Evolutionary conservation across 2,329 filamentous ascomycete species (phyloP).

Genomic region (Phialocephala sp.): DNA sequence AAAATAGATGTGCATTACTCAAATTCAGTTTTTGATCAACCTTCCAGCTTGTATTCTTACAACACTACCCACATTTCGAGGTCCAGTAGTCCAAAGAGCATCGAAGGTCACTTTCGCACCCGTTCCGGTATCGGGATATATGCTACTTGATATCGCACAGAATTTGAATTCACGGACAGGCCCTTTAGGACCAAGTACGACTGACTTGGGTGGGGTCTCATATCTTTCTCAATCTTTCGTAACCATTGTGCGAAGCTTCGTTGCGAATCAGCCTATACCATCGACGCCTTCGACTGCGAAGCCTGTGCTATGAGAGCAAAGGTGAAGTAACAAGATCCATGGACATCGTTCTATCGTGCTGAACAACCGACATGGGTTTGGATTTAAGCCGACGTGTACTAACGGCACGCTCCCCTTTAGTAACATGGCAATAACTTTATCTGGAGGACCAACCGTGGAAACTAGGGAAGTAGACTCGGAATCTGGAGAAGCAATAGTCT

Average conservation of each 20-base stretch:
- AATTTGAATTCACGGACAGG: background rate
- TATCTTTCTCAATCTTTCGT: too few species aligned
- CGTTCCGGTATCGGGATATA: background rate
- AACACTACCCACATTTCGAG: background rate
- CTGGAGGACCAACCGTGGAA: too few species aligned
- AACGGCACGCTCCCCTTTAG: background rate
- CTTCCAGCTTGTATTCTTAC: too few species aligned
- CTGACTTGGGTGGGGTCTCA: too few species aligned
- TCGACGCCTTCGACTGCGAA: background rate
- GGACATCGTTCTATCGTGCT: background rate
- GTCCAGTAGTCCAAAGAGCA: background rate
- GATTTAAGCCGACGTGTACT: background rate
- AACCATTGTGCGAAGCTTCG: too few species aligned
- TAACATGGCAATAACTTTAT: background rate
- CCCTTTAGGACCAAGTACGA: background rate
- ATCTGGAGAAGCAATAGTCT: background rate
- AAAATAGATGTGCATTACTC: too few species aligned
- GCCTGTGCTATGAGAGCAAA: background rate
- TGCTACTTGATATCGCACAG: background rate
- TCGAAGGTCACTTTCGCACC: background rate
- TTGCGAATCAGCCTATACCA: too few species aligned
- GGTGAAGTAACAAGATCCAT: background rate
- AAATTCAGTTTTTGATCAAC: too few species aligned
- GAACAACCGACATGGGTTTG: background rate
- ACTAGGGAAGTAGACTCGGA: too few species aligned